phyloP scores from a whole-genome alignment of 768 basidiomycete species.

The Wakefieldia striispora region DNA sequence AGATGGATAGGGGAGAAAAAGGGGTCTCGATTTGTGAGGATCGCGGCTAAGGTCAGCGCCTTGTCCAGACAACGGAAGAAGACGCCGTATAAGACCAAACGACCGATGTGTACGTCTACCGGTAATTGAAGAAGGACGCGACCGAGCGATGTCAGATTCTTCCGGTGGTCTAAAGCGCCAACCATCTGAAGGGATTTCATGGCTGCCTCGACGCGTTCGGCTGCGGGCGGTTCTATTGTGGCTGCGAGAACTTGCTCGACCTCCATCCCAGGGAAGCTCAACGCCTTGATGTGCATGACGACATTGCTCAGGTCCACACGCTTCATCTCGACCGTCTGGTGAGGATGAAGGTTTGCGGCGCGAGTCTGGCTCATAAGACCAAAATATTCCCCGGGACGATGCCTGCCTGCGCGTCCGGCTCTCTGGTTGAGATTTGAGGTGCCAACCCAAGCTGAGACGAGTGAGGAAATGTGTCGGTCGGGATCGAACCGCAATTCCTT shows the following conservation, averaged over 20 bases:
- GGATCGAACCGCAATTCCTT: conserved; percentile 92
- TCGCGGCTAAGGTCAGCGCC: conserved; percentile 87
- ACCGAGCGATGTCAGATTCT: conserved; percentile 83
- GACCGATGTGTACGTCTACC: conserved; percentile 86
- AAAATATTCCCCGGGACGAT: conserved; percentile 88
- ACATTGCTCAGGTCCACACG: conserved; percentile 85
- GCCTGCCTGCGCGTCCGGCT: conserved; percentile 89
- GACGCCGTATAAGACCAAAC: conserved; percentile 83
- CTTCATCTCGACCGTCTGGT: conserved; percentile 96
- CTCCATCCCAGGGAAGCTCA: conserved; percentile 81
- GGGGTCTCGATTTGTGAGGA: conserved; percentile 86
- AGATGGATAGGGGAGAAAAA: conserved; percentile 82
- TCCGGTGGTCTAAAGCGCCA: conserved; percentile 76
- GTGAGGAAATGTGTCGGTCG: conserved; percentile 80
- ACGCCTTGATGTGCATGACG: conserved; percentile 95
- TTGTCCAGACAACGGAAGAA: conserved; percentile 92
- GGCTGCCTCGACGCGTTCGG: conserved; percentile 72
- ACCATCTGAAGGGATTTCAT: conserved; percentile 79
- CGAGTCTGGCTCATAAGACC: conserved; percentile 71
- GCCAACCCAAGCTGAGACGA: conserved; percentile 91
- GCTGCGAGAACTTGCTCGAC: conserved; percentile 85
- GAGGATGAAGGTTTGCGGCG: conserved; percentile 59
- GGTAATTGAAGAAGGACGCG: conserved; percentile 86
- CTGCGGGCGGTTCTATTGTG: conserved; percentile 86
- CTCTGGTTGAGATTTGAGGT: conserved; percentile 87